A percentile compares a stretch with the other conserved stretches of the same genome.
These are phyloP conservation scores for Diutina neorugosa DNA, from an alignment of 1,139 yeast species.

Conservation along the genomic window DNA sequence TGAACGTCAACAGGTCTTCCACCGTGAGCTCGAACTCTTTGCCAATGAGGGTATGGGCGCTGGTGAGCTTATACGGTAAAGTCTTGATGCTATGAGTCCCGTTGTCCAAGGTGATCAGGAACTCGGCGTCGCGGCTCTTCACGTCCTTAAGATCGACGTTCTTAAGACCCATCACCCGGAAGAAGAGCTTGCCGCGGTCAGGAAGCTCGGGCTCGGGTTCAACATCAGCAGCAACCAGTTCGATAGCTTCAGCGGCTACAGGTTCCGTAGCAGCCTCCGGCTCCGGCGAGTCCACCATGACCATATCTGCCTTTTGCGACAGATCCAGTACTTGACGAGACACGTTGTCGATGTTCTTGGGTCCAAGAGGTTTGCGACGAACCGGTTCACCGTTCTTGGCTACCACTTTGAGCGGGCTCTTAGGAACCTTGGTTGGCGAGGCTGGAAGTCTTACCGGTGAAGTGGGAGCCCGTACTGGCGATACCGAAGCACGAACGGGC, in stretches of 20 bases:
- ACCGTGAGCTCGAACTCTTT: conserved; percentile 83
- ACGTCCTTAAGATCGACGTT: conserved; percentile 49
- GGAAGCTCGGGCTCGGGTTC: background rate
- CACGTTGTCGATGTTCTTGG: background rate
- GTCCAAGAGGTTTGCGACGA: background rate
- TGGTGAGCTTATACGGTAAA: conserved; percentile 39
- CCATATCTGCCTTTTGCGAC: conserved; percentile 7
- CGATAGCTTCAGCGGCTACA: conserved; percentile 6
- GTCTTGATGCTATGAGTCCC: conserved; percentile 83
- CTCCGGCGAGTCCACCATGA: too few species aligned
- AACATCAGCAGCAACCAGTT: conserved; percentile 5
- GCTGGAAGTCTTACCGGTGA: background rate
- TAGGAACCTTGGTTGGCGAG: background rate
- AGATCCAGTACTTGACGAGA: conserved; percentile 2
- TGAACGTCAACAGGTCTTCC: conserved; percentile 50
- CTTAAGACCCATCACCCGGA: conserved; percentile 49
- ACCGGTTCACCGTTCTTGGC: conserved; percentile 2
- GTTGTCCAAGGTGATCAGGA: conserved; percentile 70
- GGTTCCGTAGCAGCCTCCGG: too few species aligned
- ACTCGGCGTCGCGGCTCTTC: conserved; percentile 43
- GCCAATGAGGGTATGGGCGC: conserved; percentile 35
- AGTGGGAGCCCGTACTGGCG: background rate
- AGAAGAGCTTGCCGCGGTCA: conserved; percentile 50
- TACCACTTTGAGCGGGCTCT: background rate
- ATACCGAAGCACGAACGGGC: background rate